Evolutionary conservation across 768 basidiomycete genomes (phyloP).

Genomic region (Botryobasidium botryosum): DNA sequence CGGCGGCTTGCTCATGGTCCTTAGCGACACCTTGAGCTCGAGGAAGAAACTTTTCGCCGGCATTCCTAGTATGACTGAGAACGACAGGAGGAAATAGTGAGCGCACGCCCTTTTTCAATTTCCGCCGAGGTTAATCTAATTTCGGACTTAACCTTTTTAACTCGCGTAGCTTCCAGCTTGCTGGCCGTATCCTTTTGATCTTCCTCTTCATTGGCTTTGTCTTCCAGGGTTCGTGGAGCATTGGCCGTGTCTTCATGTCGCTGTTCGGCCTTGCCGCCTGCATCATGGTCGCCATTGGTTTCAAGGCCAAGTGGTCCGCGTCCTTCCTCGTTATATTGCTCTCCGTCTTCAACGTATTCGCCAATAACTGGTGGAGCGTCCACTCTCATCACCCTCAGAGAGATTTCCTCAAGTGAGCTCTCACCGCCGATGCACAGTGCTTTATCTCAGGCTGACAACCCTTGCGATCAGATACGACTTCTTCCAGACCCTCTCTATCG

Average conservation of each 20-base stretch:
- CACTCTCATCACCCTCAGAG: slow-evolving; percentile 84
- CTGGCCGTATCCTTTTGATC: slow-evolving; percentile 91
- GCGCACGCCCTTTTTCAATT: slow-evolving; percentile 18
- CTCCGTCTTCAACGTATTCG: slow-evolving; percentile 91
- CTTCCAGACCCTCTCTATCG: slow-evolving; percentile 97
- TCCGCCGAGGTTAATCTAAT: not conserved
- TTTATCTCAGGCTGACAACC: not conserved
- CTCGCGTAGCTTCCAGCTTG: slow-evolving; percentile 70
- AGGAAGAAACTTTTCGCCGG: slow-evolving; percentile 83
- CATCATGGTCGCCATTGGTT: slow-evolving; percentile 91
- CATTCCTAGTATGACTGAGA: slow-evolving; percentile 78
- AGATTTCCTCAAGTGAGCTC: slow-evolving; percentile 86
- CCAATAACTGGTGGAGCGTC: slow-evolving; percentile 98
- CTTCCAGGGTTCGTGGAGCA: slow-evolving; percentile 79
- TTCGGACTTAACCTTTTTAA: not conserved
- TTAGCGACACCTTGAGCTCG: slow-evolving; percentile 85
- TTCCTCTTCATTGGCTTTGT: slow-evolving; percentile 99
- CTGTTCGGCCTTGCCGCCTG: slow-evolving; percentile 84
- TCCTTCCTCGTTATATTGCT: slow-evolving; percentile 84
- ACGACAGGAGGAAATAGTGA: slow-evolving; percentile 96
- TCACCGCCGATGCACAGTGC: not conserved
- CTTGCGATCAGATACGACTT: slow-evolving; percentile 67
- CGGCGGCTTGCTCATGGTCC: slow-evolving; percentile 97
- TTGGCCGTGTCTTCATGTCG: slow-evolving; percentile 73
- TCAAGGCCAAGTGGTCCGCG: slow-evolving; percentile 99